Evolutionary conservation across 768 basidiomycete genomes (phyloP).

Genomic region (Galerina sulciceps): DNA sequence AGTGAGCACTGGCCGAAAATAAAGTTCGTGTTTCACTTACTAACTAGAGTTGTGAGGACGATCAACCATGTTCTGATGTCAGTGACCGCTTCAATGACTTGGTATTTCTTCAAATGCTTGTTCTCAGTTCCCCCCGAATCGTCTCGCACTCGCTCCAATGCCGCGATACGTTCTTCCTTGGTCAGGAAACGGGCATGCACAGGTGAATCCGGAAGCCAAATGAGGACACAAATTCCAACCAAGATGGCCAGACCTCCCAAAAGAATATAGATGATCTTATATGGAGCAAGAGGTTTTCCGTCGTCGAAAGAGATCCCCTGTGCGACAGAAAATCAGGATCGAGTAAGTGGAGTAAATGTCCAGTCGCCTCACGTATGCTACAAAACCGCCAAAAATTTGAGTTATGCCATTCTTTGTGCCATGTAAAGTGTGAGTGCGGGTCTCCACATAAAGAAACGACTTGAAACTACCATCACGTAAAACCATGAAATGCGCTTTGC

Average conservation of each 20-base stretch:
- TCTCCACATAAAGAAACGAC: not conserved
- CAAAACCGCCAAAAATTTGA: constrained; percentile 63
- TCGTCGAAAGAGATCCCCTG: constrained; percentile 62
- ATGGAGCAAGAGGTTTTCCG: constrained; percentile 52
- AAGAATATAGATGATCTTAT: constrained; percentile 65
- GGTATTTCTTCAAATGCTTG: constrained; percentile 60
- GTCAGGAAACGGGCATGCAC: constrained; percentile 61
- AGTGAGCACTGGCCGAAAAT: not conserved
- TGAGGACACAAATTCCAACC: constrained; percentile 56
- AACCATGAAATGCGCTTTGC: constrained; percentile 66
- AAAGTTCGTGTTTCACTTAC: constrained; percentile 34
- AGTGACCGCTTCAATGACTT: constrained; percentile 57
- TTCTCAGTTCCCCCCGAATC: constrained; percentile 69
- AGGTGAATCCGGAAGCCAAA: constrained; percentile 70
- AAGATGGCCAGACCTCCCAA: constrained; percentile 64
- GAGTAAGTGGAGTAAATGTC: not conserved
- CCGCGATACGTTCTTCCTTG: constrained; percentile 63
- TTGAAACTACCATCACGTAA: constrained; percentile 61
- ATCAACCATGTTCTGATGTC: constrained; percentile 69
- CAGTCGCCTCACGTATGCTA: constrained; percentile 54
- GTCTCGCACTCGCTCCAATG: constrained; percentile 67
- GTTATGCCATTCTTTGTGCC: constrained; percentile 57
- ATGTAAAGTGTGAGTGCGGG: not conserved
- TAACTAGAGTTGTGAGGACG: constrained; percentile 59
- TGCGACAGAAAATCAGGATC: not conserved